Base-by-base conservation (phyloP, 1,284 basidiomycete species). In the Cutaneotrichosporon dermatis region DNA sequence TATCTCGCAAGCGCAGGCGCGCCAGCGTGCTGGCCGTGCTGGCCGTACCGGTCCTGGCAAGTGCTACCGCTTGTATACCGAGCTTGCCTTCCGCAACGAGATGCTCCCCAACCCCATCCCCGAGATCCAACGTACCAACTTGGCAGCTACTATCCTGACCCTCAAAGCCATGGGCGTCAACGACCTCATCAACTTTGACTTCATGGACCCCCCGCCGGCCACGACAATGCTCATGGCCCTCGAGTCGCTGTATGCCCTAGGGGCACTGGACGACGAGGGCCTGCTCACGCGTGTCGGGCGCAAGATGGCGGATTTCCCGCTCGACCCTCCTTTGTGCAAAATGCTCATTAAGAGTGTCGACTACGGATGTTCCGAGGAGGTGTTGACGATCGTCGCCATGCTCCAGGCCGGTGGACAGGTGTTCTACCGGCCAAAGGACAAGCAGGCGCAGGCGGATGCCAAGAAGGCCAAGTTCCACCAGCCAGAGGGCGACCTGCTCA, bases 151-250 rank as follows among this genome's bases (percentile, higher is more conserved):
- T 1, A 98, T 99, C 71, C 80, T 99, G 15, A 89, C 93, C 79
- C 83, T 99, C 63, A 99, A 99, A 76, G 94, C 96, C 3, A 97
- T 99, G 94, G 96, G 96, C 39, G 86, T 99, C 80, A 99, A 99
- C 72, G 94, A 99, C 75, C 81, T 99, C 16, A 86, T 99, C 65
- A 91, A 92, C 76, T 99, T 99, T 76, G 95, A 98, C 77, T 99
- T 98, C 74, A 98, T 99, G 95, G 96, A 99, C 76, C 93, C 95
- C 1, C 96, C 96, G 36, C 94, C 95, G 0, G 89, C 93, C 0
- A 92, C 89, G 71, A 98, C 94, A 5, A 90, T 99, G 86, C 81
- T 96, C 55, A 78, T 76, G 6, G 96, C 96, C 0, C 80, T 99
- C 42, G 95, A 99, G 75, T 87, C 89, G 60, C 80, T 99, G 3